Base-by-base conservation (phyloP, 306 rosid genomes). In the Dryas alaskensis region DNA sequence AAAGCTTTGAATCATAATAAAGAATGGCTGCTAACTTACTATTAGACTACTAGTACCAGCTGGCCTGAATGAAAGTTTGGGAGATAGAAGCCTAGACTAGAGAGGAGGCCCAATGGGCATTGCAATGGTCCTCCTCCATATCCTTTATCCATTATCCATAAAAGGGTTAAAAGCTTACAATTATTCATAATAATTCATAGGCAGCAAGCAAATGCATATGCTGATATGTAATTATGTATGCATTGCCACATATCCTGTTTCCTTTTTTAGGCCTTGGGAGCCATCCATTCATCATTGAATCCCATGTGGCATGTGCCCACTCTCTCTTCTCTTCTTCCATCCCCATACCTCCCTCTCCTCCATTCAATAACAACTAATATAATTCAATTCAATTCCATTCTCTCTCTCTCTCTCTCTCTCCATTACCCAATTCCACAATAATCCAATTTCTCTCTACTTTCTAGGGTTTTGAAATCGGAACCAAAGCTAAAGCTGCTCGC, bases 401-500 rank as follows among this genome's bases (percentile, higher is more conserved):
- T 37, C 46, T 53, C 57, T 4, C 12, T 37, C 40, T 51, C 44
- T 44, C 69, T 77, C 75, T 59, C 60, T 70, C 52, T 50, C 48
- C 78, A 57, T 77, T 55, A 17, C 76, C 78, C 79, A 43, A 16
- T 75, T 70, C 31, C 84, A 22, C 52, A 44, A 59, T 65, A 68
- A 76, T 68, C 74, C 72, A 70, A 54, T 52, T 65, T 50, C 78
- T 75, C 74, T 49, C 76, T 86, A 25, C 92, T 84, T 85, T 87
- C 86, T 89, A 86, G 97, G 96, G 92, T 87, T 92, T 85, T 86
- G 91, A 81, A 82, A 77, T 73, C 77, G 78, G 77, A 70, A 51
- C 54, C 86, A 75, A 82, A 70, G 82, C 84, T 70, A 89, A 91
- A 91, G 98, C 87, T 83, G 72, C 74, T 73, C 17, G 61, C 81